Evolutionary conservation across 2,329 filamentous ascomycete species (phyloP).

Genomic region (Diaporthe humulicola): DNA sequence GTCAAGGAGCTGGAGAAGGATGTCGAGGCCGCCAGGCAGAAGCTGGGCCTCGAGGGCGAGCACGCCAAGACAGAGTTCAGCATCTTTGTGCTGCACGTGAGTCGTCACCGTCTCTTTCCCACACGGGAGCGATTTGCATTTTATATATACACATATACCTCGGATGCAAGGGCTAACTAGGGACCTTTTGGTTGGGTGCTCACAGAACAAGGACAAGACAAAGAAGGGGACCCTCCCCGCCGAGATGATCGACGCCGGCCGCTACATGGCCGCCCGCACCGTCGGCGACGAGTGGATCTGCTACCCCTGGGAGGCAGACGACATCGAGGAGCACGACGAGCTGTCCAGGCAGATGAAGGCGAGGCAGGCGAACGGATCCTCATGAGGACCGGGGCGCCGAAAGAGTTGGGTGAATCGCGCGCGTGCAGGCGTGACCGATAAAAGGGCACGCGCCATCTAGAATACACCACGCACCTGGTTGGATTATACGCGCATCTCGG

Average conservation of each 20-base stretch:
- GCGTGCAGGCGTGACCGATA: no score
- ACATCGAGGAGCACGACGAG: slow-evolving; percentile 93
- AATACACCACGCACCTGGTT: background rate
- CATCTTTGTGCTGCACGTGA: slow-evolving; percentile 94
- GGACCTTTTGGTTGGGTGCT: no score
- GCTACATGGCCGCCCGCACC: slow-evolving; percentile 89
- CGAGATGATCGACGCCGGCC: slow-evolving; percentile 78
- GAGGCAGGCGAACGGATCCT: slow-evolving; percentile 37
- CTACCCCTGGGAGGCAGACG: slow-evolving; percentile 97
- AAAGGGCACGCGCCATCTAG: background rate
- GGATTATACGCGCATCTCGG: background rate
- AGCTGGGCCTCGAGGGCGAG: slow-evolving; percentile 66
- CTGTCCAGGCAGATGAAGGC: slow-evolving; percentile 66
- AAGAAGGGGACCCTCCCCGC: slow-evolving; percentile 91
- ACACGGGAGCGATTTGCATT: no score
- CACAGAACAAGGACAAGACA: slow-evolving; percentile 92
- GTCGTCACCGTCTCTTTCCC: slow-evolving; percentile 52
- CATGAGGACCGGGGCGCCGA: background rate
- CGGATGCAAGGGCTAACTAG: background rate
- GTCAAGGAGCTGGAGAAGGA: slow-evolving; percentile 96
- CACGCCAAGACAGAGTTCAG: slow-evolving; percentile 86
- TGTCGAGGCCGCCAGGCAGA: slow-evolving; percentile 82
- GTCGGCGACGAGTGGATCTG: slow-evolving; percentile 98
- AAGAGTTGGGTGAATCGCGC: background rate
- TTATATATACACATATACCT: background rate